phyloP scores from a whole-genome alignment of 2,329 filamentous ascomycete genomes.

The Calonectria henricotiae region DNA sequence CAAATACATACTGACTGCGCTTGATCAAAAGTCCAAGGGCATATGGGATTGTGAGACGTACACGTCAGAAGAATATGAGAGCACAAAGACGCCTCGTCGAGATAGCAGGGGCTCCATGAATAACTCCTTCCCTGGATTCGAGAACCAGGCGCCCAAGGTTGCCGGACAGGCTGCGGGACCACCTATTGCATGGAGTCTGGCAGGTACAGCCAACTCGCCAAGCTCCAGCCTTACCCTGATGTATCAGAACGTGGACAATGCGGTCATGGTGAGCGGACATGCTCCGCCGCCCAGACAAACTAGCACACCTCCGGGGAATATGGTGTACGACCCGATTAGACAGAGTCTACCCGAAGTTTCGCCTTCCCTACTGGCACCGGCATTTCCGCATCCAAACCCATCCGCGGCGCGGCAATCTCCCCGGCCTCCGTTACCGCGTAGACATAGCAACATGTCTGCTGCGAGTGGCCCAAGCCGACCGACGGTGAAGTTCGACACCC shows the following conservation, averaged over 20 bases:
- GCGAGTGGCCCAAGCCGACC: constrained; percentile 45
- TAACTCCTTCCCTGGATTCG: constrained; percentile 63
- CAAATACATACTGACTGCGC: constrained; percentile 87
- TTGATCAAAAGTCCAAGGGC: constrained; percentile 91
- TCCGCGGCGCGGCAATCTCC: constrained; percentile 67
- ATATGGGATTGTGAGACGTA: constrained; percentile 84
- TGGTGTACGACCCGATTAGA: constrained; percentile 75
- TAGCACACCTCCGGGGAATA: constrained; percentile 70
- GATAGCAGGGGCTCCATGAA: constrained; percentile 59
- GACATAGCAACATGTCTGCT: constrained; percentile 47
- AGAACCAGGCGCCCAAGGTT: constrained; percentile 66
- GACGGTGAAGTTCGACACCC: constrained; percentile 54
- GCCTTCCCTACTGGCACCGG: constrained; percentile 65
- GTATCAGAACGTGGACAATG: constrained; percentile 72
- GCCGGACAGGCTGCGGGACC: constrained; percentile 59
- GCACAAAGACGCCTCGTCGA: constrained; percentile 70
- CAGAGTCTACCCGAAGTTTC: constrained; percentile 68
- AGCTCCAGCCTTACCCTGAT: constrained; percentile 88
- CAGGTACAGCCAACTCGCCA: constrained; percentile 88
- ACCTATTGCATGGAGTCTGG: constrained; percentile 87
- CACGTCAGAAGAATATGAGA: constrained; percentile 83
- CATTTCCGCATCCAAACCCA: constrained; percentile 67
- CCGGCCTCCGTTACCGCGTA: constrained; percentile 51
- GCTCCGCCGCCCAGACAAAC: constrained; percentile 54
- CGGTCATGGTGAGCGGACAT: constrained; percentile 30